Evolutionary conservation across 257 asterid genomes (phyloP).

Genomic region (Mitragyna speciosa): DNA sequence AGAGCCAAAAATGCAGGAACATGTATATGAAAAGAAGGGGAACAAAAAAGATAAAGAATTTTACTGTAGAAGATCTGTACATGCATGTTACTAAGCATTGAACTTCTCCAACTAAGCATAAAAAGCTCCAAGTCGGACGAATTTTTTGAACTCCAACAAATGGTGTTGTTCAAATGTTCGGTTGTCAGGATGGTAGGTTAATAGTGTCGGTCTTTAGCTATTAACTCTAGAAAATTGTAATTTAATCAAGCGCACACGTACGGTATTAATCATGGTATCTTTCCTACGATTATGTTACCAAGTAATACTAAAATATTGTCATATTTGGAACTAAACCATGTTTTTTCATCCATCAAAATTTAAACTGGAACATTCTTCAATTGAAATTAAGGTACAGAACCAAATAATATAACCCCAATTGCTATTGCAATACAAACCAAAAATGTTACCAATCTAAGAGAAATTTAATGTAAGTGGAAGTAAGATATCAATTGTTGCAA

Average conservation of each 20-base stretch:
- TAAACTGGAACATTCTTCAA: too few relatives aligned
- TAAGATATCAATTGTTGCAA: not conserved
- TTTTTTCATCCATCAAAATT: too few relatives aligned
- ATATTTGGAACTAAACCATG: not conserved
- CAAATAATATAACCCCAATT: not conserved
- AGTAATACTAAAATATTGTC: not conserved
- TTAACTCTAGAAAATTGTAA: not conserved
- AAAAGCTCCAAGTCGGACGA: not conserved
- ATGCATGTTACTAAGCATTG: constrained; percentile 1
- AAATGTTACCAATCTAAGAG: not conserved
- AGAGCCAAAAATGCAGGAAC: not conserved
- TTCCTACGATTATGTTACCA: not conserved
- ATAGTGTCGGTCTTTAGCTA: not conserved
- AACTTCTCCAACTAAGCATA: not conserved
- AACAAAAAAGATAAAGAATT: not conserved
- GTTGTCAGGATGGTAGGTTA: not conserved
- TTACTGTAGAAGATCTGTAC: not conserved
- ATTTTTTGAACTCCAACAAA: not conserved
- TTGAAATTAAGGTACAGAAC: too few relatives aligned
- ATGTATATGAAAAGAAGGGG: not conserved
- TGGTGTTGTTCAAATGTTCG: not conserved
- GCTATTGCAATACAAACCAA: too few relatives aligned
- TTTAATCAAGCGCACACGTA: not conserved
- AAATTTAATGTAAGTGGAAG: not conserved
- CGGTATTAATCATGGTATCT: not conserved